Evolutionary conservation across 106 monocot genomes (phyloP), one percentile per base, ranked within the genome.

Genomic region (Triglochin maritima): DNA sequence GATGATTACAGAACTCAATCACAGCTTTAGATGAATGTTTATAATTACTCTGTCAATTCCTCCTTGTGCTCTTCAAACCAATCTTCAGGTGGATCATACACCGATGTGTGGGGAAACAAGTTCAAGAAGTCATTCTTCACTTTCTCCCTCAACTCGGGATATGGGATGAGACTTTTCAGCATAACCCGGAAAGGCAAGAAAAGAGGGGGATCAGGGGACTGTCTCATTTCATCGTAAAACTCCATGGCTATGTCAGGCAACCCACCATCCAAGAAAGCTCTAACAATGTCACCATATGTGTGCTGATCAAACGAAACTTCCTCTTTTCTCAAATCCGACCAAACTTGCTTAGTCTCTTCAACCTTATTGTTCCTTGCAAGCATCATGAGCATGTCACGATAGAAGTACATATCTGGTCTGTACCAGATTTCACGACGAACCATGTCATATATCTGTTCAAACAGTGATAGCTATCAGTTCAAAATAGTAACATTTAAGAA

Each of bases 351-450:
- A 4, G 92, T 57, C 71, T 86, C 92, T 60, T 81, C 75, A 4
- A 45, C 59, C 7, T 71, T 86, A 47, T 86, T 86, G 86, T 88
- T 99, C 65, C 98, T 86, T 2, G 98, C 98, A 46, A 99, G 82
- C 88, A 84, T 82, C 68, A 84, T 70, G 12, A 99, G 81, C 92
- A 99, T 92, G 69, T 99, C 98, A 50, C 98, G 68, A 76, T 89
- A 89, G 54, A 99, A 99, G 68, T 79, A 99, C 98, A 99, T 99
- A 69, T 99, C 98, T 3, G 98, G 92, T 6, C 76, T 81, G 59
- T 99, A 99, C 98, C 98, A 99, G 50, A 92, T 92, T 76, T 99
- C 98, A 72, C 86, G 88, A 43, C 98, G 71, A 17, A 92, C 98
- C 9, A 77, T 64, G 55, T 72, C 76, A 64, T 99, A 99, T 72